Conservation (phyloP, 2,329 filamentous ascomycete genomes). For the Thelonectria blattea region DNA sequence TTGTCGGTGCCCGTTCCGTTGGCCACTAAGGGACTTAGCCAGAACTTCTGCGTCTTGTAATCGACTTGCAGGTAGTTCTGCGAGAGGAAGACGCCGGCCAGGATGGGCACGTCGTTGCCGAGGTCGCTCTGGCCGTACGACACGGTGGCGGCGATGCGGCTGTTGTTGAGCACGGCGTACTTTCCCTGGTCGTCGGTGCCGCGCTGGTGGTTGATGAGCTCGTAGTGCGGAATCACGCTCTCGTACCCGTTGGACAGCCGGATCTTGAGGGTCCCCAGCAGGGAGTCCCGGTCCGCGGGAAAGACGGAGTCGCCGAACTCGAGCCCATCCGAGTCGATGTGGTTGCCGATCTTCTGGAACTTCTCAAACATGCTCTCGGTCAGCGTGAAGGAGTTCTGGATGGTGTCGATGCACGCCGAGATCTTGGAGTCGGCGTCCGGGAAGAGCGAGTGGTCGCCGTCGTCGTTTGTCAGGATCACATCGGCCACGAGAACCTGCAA, state of each 20-base stretch:
- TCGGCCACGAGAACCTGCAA: conserved; percentile 16
- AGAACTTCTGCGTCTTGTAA: conserved; percentile 10
- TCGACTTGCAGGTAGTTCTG: conserved; percentile 16
- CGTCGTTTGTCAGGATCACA: conserved; percentile 13
- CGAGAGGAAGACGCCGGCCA: conserved; percentile 16
- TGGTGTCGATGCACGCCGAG: conserved; percentile 19
- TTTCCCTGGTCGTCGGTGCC: conserved; percentile 16
- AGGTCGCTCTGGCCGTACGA: conserved; percentile 10
- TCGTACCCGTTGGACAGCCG: conserved; percentile 14
- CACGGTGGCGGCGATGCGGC: conserved; percentile 12
- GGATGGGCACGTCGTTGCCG: conserved; percentile 11
- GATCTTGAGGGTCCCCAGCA: conserved; percentile 12
- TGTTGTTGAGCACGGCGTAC: conserved; percentile 14
- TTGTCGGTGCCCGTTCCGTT: conserved; percentile 14
- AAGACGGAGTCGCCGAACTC: conserved; percentile 1
- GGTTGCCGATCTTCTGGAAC: conserved; percentile 13
- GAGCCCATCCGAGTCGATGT: conserved; percentile 14
- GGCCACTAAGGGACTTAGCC: conserved; percentile 15
- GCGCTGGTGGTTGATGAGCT: conserved; percentile 18
- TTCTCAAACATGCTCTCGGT: conserved; percentile 18
- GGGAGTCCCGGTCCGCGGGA: conserved; percentile 1
- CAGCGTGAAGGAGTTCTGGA: conserved; percentile 17
- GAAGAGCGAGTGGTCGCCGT: conserved; percentile 18
- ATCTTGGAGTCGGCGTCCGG: conserved; percentile 3
- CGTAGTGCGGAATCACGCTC: conserved; percentile 17